Percentiles rank a stretch among this genome's conserved stretches.
Evolutionary conservation across 179 eudicot species (phyloP).

Genomic region (Pouteria campechiana): DNA sequence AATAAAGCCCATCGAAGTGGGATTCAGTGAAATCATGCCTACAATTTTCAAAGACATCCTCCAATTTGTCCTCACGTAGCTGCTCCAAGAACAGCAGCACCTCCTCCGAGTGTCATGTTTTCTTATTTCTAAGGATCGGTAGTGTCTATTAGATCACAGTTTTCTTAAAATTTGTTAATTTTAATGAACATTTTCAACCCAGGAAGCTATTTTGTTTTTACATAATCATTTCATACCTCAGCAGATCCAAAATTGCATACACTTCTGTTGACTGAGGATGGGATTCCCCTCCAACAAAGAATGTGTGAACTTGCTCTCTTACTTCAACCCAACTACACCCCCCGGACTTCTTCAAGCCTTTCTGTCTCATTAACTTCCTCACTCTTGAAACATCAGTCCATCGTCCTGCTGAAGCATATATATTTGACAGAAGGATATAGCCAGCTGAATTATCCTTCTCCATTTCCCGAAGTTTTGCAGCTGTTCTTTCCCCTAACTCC

Average conservation of each 20-base stretch:
- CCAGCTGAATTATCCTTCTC: constrained; percentile 24
- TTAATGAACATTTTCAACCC: no score
- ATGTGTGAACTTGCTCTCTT: constrained; percentile 21
- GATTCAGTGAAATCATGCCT: no score
- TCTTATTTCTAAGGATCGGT: no score
- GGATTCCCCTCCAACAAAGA: constrained; percentile 29
- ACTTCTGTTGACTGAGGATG: constrained; percentile 16
- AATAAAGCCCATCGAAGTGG: no score
- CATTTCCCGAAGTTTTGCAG: constrained; percentile 14
- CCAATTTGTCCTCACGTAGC: no score
- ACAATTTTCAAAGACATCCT: no score
- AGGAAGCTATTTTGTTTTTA: no score
- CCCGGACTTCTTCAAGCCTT: constrained; percentile 20
- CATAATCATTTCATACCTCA: constrained; percentile 29
- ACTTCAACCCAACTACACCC: constrained; percentile 43
- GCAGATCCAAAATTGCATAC: constrained; percentile 17
- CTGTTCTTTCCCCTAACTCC: constrained; percentile 16
- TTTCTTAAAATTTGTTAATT: no score
- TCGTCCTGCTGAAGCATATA: constrained; percentile 34
- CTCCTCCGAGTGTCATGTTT: no score
- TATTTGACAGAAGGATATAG: constrained; percentile 30
- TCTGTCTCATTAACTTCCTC: constrained; percentile 26
- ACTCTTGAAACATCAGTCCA: constrained; percentile 27
- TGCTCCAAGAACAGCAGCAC: no score
- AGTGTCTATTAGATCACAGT: no score